Base-by-base conservation (phyloP, 2,329 filamentous ascomycete species). In the Magnaporthales sp. region DNA sequence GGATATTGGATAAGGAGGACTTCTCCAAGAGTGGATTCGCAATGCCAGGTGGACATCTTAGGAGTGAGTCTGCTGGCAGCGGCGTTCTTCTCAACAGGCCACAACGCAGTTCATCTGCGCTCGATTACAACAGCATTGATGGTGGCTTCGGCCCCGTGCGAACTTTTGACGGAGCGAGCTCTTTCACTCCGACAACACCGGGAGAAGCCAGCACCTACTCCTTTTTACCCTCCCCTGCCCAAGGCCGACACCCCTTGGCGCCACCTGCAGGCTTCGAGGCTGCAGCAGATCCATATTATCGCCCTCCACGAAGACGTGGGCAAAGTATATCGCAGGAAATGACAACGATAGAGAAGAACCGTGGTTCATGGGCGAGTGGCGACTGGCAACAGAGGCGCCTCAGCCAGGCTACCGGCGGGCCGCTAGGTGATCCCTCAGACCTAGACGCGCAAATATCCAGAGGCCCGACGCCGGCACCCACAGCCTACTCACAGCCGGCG, bases 251-350 rank as follows among this genome's bases (percentile, higher is more conserved):
- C 80, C 75, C 70, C 72, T 75, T 76, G 72, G 78, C 81, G 65
- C 73, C 84, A 68, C 76, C 82, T 70, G 72, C 82, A 4, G 77
- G 81, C 58, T 77, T 83, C 30, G 75, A 81, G 32, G 84, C 89
- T 69, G 75, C 83, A 13, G 80, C 86, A 1, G 92, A 96, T 75
- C 92, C 92, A 0, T 98, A 95, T 74, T 98, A 97, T 75, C 89
- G 94, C 63, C 92, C 92, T 22, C 94, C 93, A 19, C 83, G 87
- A 66, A 85, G 90, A 54, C 72, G 75, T 32, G 70, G 73, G 4
- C 66, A 69, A 4, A 76, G 75, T 1, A 2, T 74, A 2, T 75
- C 88, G 24, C 31, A 73, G 2, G 75, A 89, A 29, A 91, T 86
- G 0, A 77, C 86, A n/a, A 77, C 76, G 67, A 75, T 75, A 1